phyloP scores from a whole-genome alignment of 768 basidiomycete species.

The Coprinopsis strossmayeri region DNA sequence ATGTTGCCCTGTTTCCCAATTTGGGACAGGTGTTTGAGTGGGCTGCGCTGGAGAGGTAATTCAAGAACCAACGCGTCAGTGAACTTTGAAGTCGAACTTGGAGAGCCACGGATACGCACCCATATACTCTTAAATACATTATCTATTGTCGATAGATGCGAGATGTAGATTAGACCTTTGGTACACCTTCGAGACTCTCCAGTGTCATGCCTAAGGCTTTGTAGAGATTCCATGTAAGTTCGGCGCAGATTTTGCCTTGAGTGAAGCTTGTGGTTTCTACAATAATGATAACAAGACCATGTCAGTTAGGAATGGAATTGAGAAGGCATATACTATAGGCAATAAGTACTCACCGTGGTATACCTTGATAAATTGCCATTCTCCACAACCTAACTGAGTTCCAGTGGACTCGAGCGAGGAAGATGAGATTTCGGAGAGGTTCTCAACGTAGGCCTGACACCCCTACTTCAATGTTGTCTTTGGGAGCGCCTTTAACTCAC shows the following conservation, averaged over 20 bases:
- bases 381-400: slow-evolving; percentile 50
- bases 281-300: background rate
- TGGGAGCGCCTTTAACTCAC: too few relatives aligned
- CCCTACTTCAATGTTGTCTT: too few relatives aligned
- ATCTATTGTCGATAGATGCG: background rate
- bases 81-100: too few relatives aligned
- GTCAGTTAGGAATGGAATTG: too few relatives aligned
- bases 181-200: slow-evolving; percentile 39
- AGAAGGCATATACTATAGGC: too few relatives aligned
- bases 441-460: slow-evolving; percentile 39
- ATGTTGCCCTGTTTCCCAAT: slow-evolving; percentile 60
- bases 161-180: slow-evolving; percentile 43
- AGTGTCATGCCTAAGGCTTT: slow-evolving; percentile 53
- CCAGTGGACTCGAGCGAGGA: slow-evolving; percentile 33
- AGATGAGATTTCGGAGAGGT: slow-evolving; percentile 35
- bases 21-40: slow-evolving; percentile 34
- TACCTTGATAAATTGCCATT: slow-evolving; percentile 39
- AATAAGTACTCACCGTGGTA: slow-evolving; percentile 46
- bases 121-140: slow-evolving; percentile 1
- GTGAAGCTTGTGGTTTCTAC: slow-evolving; percentile 36
- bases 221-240: slow-evolving; percentile 56
- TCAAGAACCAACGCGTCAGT: too few relatives aligned
- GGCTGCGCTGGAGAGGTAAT: too few relatives aligned
- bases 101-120: too few relatives aligned
- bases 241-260: slow-evolving; percentile 49